Percentiles rank a stretch among this genome's conserved stretches.
phyloP scores from a whole-genome alignment of 106 monocot genomes.

The Phalaenopsis aphrodite region DNA sequence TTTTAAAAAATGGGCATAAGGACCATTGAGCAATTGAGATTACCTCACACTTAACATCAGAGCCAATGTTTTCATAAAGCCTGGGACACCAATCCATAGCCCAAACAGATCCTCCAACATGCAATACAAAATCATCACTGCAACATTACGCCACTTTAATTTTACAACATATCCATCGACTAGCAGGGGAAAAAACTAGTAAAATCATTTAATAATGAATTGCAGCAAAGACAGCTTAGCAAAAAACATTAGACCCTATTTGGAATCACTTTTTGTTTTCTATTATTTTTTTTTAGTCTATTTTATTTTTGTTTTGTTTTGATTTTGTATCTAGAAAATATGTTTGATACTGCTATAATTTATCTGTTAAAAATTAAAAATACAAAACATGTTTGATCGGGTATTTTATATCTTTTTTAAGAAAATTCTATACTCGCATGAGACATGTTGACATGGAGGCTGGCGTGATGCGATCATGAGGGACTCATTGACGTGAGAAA shows the following conservation, averaged over 20 bases:
- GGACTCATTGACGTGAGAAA: too few relatives aligned
- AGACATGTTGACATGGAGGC: too few relatives aligned
- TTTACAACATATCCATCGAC: not conserved
- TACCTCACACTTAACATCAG: constrained; percentile 56
- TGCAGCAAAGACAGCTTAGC: not conserved
- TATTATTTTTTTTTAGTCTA: too few relatives aligned
- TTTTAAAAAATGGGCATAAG: not conserved
- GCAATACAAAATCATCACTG: constrained; percentile 77
- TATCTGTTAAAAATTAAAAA: too few relatives aligned
- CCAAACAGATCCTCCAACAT: constrained; percentile 86
- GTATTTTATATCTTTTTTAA: too few relatives aligned
- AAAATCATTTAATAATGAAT: constrained; percentile 1
- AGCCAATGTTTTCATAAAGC: constrained; percentile 19
- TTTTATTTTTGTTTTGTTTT: too few relatives aligned
- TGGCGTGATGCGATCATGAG: too few relatives aligned
- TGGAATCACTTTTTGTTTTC: too few relatives aligned
- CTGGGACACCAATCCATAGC: constrained; percentile 93
- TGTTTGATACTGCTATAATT: too few relatives aligned
- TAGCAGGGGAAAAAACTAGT: not conserved
- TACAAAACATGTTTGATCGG: too few relatives aligned
- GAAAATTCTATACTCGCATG: too few relatives aligned
- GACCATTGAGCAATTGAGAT: not conserved
- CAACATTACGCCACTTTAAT: constrained; percentile 1
- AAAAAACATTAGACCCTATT: not conserved
- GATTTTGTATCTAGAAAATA: too few relatives aligned